Evolutionary conservation across 2,329 filamentous ascomycete species (phyloP).

Genomic region (Diplodia corticola): DNA sequence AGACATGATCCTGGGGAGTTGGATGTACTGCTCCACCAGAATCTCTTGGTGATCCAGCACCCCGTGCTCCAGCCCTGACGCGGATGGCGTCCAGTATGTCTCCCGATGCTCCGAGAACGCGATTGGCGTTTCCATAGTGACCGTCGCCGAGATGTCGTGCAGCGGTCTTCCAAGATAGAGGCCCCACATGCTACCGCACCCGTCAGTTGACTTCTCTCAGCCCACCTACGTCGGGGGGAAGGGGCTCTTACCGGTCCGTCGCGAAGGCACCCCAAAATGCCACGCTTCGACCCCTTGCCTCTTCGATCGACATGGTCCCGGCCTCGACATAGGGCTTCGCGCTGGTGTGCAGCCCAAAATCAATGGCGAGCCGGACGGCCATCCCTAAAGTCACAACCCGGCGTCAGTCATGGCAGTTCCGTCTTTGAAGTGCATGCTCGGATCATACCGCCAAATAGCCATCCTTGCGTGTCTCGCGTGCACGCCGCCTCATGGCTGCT

Average conservation of each 20-base stretch:
- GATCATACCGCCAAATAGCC: constrained; percentile 30
- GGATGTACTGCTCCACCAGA: background rate
- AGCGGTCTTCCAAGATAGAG: background rate
- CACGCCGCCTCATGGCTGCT: constrained; percentile 28
- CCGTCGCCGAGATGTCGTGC: background rate
- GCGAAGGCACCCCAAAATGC: constrained; percentile 1
- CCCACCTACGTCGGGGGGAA: background rate
- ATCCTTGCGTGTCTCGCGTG: constrained; percentile 30
- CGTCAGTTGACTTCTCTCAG: background rate
- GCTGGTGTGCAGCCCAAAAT: background rate
- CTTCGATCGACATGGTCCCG: background rate
- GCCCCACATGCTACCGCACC: background rate
- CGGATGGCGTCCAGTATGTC: background rate
- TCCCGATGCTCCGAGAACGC: background rate
- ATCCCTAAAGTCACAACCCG: background rate
- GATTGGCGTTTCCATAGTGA: background rate
- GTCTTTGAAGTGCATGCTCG: background rate
- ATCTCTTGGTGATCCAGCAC: background rate
- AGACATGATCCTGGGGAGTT: background rate
- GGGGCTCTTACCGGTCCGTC: background rate
- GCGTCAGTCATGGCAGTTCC: background rate
- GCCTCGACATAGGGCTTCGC: constrained; percentile 1
- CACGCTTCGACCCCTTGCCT: background rate
- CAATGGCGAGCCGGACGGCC: background rate
- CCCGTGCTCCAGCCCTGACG: background rate